These are phyloP conservation scores for Epichloe glyceriae DNA, from an alignment of 2,329 filamentous ascomycete genomes.

Conservation along the genomic window DNA sequence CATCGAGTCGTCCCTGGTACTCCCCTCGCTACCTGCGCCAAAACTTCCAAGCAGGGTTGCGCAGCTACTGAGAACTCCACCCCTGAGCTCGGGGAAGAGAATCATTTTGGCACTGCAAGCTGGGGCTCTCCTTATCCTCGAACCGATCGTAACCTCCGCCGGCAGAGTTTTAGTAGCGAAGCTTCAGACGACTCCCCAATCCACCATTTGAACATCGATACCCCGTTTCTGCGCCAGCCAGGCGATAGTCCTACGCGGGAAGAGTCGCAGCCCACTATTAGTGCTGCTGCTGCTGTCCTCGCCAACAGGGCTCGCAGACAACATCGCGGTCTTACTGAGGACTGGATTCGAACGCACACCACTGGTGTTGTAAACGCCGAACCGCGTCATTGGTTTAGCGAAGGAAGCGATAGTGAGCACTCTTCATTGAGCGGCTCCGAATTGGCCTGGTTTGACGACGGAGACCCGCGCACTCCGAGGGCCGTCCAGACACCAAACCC, in stretches of 20 bases:
- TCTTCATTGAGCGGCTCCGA: constrained; percentile 60
- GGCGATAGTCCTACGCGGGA: constrained; percentile 21
- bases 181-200: constrained; percentile 47
- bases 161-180: constrained; percentile 43
- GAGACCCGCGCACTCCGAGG: constrained; percentile 34
- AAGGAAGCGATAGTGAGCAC: constrained; percentile 56
- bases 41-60: constrained; percentile 41
- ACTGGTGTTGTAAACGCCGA: constrained; percentile 56
- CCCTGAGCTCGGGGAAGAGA: constrained; percentile 19
- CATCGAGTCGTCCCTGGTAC: constrained; percentile 41
- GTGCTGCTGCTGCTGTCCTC: constrained; percentile 48
- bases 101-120: constrained; percentile 55
- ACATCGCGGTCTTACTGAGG: constrained; percentile 56
- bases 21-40: constrained; percentile 47
- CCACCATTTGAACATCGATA: constrained; percentile 48
- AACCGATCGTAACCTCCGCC: constrained; percentile 40
- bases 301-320: constrained; percentile 49
- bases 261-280: constrained; percentile 23
- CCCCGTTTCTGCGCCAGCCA: constrained; percentile 47
- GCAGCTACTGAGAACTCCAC: constrained; percentile 43
- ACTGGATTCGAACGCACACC: constrained; percentile 80
- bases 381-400: constrained; percentile 71
- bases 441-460: constrained; percentile 38
- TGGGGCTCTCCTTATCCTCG: constrained; percentile 86
- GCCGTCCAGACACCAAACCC: constrained; percentile 17